Percentiles rank a stretch among this genome's conserved stretches.
These are phyloP conservation scores for Boletus semigastroideus DNA, from an alignment of 1,284 basidiomycete species.

Conservation along the genomic window DNA sequence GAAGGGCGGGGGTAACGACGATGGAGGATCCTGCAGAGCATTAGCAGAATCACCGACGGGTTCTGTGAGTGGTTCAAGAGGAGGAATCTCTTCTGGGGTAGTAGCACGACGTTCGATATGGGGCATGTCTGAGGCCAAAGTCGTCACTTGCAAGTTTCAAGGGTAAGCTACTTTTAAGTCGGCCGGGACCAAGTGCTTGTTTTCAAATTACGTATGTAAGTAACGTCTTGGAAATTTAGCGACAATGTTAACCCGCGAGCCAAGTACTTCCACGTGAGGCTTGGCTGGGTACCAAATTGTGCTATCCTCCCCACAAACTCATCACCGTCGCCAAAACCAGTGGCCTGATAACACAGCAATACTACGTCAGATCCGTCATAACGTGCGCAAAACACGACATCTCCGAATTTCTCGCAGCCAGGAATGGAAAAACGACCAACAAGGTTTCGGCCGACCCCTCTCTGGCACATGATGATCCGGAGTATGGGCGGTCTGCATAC, in stretches of 20 bases:
- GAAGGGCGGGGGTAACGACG: background rate
- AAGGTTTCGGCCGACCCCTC: slow-evolving; percentile 4
- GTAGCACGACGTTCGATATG: slow-evolving; percentile 5
- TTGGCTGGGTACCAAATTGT: too few species aligned
- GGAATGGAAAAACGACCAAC: background rate
- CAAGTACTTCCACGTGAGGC: too few species aligned
- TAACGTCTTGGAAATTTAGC: too few species aligned
- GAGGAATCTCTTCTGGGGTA: slow-evolving; percentile 17
- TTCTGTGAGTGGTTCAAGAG: slow-evolving; percentile 22
- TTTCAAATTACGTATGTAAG: too few species aligned
- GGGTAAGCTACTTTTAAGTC: background rate
- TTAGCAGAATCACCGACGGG: background rate
- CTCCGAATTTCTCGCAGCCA: background rate
- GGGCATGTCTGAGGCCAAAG: slow-evolving; percentile 5
- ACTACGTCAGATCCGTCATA: background rate
- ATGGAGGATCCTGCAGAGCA: slow-evolving; percentile 7
- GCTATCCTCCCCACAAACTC: too few species aligned
- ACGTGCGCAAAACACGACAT: background rate
- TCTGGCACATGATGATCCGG: too few species aligned
- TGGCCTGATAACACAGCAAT: too few species aligned
- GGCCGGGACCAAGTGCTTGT: background rate
- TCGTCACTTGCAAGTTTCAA: background rate
- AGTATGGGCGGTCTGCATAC: too few species aligned
- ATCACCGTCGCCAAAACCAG: too few species aligned
- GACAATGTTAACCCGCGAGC: too few species aligned